Evolutionary conservation across 495 filamentous ascomycete genomes (phyloP), one percentile per base, ranked within the genome.

Genomic region (Cercophora sp.): DNA sequence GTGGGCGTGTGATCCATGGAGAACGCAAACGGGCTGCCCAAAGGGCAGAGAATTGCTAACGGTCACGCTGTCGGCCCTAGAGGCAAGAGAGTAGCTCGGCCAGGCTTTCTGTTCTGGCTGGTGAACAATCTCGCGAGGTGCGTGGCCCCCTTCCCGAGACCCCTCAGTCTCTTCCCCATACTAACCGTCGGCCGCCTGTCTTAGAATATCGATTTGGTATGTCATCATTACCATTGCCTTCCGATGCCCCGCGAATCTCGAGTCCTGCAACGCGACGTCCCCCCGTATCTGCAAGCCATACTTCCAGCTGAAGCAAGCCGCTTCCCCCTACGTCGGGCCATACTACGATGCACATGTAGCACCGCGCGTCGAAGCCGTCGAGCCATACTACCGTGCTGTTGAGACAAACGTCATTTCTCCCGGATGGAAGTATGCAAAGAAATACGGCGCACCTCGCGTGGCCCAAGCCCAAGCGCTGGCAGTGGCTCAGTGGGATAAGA

Each of bases 121-220:
- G 53, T 88, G 32, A 83, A 72, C 57, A 60, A 82, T 22, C 55
- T 83, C 25, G 79, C 83, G 8, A 82, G 88, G 87, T 89, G 78
- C 58, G 74, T 34, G 9, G 6, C 2, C 3, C 8, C 11, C 20
- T 52, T 42, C 19, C 40, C 31, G 8, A 5, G 2, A 2, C 22
- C 15, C 3, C 36, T 39, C 36, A 2, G 9, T 8, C 8, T 18
- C 36, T 15, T 3, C 16, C 36, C n/a, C n/a, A 31, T 15, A 6
- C 20, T 8, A 13, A 18, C 15, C 13, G 51, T 37, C 59, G 31
- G 46, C 48, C n/a, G n/a, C n/a, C n/a, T n/a, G n/a, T n/a, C n/a
- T n/a, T 29, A 96, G 92, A 55, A 65, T 96, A 1, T 64, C 85
- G 47, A 82, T 87, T 8, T 99, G 93, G 93, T 96, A 94, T 63